Base-by-base conservation (phyloP, 73 alveolate genomes). In the Paraurostyla sp. region DNA sequence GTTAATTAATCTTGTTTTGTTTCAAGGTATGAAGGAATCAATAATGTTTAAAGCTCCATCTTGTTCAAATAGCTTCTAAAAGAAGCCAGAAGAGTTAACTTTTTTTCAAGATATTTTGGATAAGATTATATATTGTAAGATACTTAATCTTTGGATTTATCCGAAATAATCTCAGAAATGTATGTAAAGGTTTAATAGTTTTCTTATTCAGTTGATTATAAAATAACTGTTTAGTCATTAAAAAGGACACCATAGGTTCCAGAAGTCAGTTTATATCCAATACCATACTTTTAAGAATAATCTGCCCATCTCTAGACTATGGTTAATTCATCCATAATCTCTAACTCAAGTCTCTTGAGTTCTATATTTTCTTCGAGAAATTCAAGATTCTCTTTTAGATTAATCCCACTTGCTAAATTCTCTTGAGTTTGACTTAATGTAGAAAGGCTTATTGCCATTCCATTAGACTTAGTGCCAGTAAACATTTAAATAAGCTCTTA, bases 261-360 rank as follows among this genome's bases (percentile, higher is more conserved):
- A 59, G 87, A 87, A 22, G 94, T 40, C 46, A 91, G 94, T 48
- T 76, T 73, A 75, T 91, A 91, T 20, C 96, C 96, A 6, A 91
- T 54, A n/a, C 96, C 96, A 60, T 71, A 71, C 58, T 87, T 91
- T 3, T 35, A 22, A 0, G 95, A 54, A 6, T 65, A 65, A 60
- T 89, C 89, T 36, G 86, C 76, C 85, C 86, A 89, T 23, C 86
- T 81, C 36, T 73, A 73, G 20, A 73, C 87, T 71, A 73, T 7
- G 9, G 46, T 51, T 50, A 85, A 54, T 6, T 87, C 89, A 42
- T 80, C 82, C 23, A 76, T 48, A 0, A 80, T 30, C 71, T 89
- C 56, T 6, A 73, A 23, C 33, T 73, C 87, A 0, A 73, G 29
- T 42, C 87, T 27, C 71, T 73, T 73, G 6, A 65, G 58, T 40